Evolutionary conservation across 2,329 filamentous ascomycete genomes (phyloP).

Genomic region (Didymellaceae sp.): DNA sequence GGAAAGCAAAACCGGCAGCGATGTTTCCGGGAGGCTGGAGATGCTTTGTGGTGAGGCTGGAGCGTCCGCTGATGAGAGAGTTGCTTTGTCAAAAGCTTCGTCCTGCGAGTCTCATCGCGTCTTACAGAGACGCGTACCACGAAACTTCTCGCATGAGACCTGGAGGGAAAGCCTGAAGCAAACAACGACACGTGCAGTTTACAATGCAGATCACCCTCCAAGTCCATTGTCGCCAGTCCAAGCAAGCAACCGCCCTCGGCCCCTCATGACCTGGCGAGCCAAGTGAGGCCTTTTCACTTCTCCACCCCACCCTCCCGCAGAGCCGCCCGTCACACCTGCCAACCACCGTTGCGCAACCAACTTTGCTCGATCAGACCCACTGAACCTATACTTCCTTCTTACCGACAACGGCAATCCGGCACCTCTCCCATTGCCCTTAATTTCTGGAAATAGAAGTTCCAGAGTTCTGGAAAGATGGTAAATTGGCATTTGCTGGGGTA

Average conservation of each 20-base stretch:
- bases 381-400: slow-evolving; percentile 6
- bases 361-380: neutral
- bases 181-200: neutral
- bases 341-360: slow-evolving; percentile 10
- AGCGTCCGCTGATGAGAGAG: slow-evolving; percentile 1
- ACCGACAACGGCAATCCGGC: neutral
- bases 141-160: neutral
- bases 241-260: slow-evolving; percentile 12
- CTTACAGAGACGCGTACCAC: slow-evolving; percentile 8
- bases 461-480: slow-evolving; percentile 3
- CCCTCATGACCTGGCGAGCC: neutral
- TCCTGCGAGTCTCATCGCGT: slow-evolving; percentile 1
- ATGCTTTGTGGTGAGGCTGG: neutral
- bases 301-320: slow-evolving; percentile 29
- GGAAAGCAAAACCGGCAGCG: neutral
- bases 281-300: slow-evolving; percentile 3
- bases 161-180: neutral
- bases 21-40: slow-evolving; percentile 14
- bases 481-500: neutral
- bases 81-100: slow-evolving; percentile 1
- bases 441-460: neutral
- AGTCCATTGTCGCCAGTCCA: neutral
- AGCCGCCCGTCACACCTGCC: slow-evolving; percentile 36
- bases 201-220: neutral
- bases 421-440: neutral